Evolutionary conservation across 1,284 basidiomycete species (phyloP), one percentile per base, ranked within the genome.

Genomic region (Marasmius oreades): DNA sequence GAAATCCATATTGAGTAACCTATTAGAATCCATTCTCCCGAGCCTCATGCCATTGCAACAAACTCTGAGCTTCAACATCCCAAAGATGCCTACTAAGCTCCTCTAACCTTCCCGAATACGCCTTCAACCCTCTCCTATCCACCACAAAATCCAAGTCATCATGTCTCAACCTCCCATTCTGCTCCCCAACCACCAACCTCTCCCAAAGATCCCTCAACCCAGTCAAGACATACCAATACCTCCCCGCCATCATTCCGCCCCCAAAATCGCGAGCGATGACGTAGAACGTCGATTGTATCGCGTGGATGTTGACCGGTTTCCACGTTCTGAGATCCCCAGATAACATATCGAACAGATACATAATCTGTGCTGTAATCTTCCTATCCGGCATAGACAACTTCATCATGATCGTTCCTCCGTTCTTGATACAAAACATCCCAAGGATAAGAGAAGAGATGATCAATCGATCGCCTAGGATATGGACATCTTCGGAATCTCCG

Each of bases 341-440:
- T n/a, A 74, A 62, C 23, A 56, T 53, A 55, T 73, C 69, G 36
- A 74, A 60, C 39, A 72, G 55, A 61, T 63, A 70, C 5, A 74
- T 54, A 26, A 73, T 57, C 33, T 69, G 66, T 7, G 69, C 66
- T 20, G 69, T 66, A 16, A 65, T 59, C 39, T 61, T 56, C 47
- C 63, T 55, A 47, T 73, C 71, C 24, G 67, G 63, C 50, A 69
- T 68, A 7, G 65, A 64, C 18, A 73, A 63, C 55, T 69, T 71
- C 48, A 70, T 60, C 43, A 74, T 61, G 53, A 74, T 53, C 1
- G 70, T 72, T 7, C 68, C 70, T 2, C 70, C 67, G 4, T 44
- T 28, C 5, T 58, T 53, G 14, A 70, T 64, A 12, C 67, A 56
- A 16, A 55, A 55, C 14, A 74, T 63, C 1, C 66, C 71, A 45